Evolutionary conservation across 371 early-diverging fungal genomes (phyloP), one percentile per base, ranked within the genome.

Genomic region (Lichtheimia corymbifera): DNA sequence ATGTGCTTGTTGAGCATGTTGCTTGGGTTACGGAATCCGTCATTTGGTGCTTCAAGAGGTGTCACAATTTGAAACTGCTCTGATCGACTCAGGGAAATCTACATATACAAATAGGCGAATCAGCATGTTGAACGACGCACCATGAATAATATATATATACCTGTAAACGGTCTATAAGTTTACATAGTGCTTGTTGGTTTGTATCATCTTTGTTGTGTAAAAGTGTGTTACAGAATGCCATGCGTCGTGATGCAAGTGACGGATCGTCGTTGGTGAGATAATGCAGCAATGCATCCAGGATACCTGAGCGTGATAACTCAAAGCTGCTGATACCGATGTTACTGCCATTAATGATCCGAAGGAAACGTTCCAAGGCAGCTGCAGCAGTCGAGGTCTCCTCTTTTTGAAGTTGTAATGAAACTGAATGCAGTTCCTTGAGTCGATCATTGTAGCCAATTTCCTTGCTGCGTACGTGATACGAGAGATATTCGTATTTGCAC

Each of bases 221-320:
- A 30, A 54, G 11, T 11, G 15, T 28, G 17, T 13, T 18, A 6
- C 41, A 35, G 24, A 54, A 41, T 3, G 42, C 54, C 5, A 9
- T 41, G 5, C 54, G 54, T 13, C 57, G 57, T 15, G 27, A 3
- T 24, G 55, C 41, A 22, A 55, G 15, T 9, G 22, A 18, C 5
- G 17, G 15, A 79, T 80, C 57, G 5, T 52, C 43, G 22, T 13
- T 15, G 4, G 42, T 54, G n/a, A 89, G 61, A 57, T 82, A 87
- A 6, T 62, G 54, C 11, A 82, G 57, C 4, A 89, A 58, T n/a
- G 81, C 74, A 30, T 79, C 83, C 20, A 91, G 69, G 20, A 93
- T 58, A 2, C 91, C 91, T 55, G 93, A 90, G 58, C 85, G 88
- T 25, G 87, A 66, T 35, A 94, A 72, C 68, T 94, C 94, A 63